Base-by-base conservation (phyloP, 257 asterid genomes). In the Voacanga thouarsii region DNA sequence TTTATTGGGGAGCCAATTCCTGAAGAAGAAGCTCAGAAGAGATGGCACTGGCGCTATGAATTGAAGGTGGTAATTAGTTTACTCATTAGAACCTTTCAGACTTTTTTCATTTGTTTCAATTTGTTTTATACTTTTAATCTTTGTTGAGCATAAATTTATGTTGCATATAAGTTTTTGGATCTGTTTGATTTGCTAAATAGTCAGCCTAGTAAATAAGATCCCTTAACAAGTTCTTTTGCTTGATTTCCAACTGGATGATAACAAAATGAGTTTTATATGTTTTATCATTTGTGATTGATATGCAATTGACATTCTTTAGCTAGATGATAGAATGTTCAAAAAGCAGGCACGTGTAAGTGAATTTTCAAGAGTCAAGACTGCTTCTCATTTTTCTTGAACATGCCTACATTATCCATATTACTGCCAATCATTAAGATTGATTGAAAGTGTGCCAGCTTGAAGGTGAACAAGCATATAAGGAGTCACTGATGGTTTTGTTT, bases 21-120 rank as follows among this genome's bases (percentile, higher is more conserved):
- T 2, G 89, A 90, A 76, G 98, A 89, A 71, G 92, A 75, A 66
- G 98, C 99, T 84, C 88, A 59, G 56, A 63, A 80, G 75, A 85
- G 86, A 82, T 94, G 97, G 97, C 81, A 79, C 43, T 94, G 99
- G 99, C 90, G 99, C 26, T 92, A 92, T n/a, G 95, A 94, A 23
- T 79, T 94, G 73, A 94, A 92, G 99, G 99, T 94, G 45, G 55
- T 80, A 43, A 39, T 73, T 73, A 43, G 39, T 11, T 75, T 33
- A 55, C 63, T 53, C n/a, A n/a, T 6, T n/a, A 44, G 43, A 15
- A 55, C 4, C 0, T 56, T 30, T 33, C 41, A 37, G 21, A 4
- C 24, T 66, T 69, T 77, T 23, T 53, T 18, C 53, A 0, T 12
- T 15, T 11, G 19, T 67, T 26, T 51, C 10, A 70, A 23, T 65